These are phyloP conservation scores for Luvunga scandens DNA, from an alignment of 345 rosid genomes.

Conservation along the genomic window DNA sequence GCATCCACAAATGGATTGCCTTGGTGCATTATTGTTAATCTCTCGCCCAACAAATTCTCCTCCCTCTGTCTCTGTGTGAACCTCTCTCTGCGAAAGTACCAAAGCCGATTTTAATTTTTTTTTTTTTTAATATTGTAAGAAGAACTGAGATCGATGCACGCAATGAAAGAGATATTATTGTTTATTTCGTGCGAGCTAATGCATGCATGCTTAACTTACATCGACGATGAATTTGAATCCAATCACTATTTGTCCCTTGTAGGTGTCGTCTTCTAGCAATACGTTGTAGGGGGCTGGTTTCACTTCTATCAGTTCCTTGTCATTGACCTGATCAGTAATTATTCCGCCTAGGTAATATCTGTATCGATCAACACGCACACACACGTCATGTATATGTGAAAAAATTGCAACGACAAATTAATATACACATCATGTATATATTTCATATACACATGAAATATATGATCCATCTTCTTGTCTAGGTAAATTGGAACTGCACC, in stretches of 20 bases:
- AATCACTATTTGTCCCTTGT: constrained; percentile 59
- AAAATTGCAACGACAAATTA: too few species aligned
- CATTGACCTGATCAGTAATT: constrained; percentile 49
- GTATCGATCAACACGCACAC: neutral
- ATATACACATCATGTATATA: too few species aligned
- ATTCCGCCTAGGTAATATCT: constrained; percentile 76
- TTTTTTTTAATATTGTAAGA: too few species aligned
- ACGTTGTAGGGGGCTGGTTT: constrained; percentile 65
- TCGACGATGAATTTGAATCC: constrained; percentile 60
- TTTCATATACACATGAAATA: too few species aligned
- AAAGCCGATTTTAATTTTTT: neutral
- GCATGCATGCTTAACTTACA: constrained; percentile 28
- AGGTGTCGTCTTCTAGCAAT: constrained; percentile 72
- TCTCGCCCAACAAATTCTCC: constrained; percentile 22
- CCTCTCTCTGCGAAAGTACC: constrained; percentile 37
- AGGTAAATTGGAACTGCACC: too few species aligned
- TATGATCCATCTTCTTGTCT: too few species aligned
- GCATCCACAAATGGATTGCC: constrained; percentile 24
- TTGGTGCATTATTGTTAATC: constrained; percentile 14
- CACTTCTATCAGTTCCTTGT: constrained; percentile 49
- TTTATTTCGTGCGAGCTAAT: too few species aligned
- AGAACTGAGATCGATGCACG: too few species aligned
- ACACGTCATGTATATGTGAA: too few species aligned
- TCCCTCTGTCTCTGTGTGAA: constrained; percentile 19
- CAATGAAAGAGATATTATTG: neutral